Conservation (phyloP, 2,329 filamentous ascomycete species). For the Ophiostoma sp. region DNA sequence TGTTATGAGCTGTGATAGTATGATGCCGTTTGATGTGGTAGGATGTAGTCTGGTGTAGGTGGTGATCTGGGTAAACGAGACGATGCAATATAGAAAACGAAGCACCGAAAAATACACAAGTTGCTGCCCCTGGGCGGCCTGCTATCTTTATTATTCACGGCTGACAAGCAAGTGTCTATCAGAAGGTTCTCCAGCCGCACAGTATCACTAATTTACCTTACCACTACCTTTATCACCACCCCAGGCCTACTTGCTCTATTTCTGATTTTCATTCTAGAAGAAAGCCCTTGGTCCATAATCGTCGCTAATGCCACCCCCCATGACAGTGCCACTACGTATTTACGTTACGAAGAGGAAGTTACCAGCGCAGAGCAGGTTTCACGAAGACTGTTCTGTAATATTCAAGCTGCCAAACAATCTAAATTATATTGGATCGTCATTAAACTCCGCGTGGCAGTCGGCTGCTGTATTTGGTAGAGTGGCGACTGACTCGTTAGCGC, state of each 20-base stretch:
- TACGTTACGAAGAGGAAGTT: not conserved
- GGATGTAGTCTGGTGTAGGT: not conserved
- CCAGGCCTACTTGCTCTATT: not conserved
- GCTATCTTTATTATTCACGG: not conserved
- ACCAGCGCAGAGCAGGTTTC: not conserved
- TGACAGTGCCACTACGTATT: no score
- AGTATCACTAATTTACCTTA: not conserved
- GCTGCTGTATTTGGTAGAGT: not conserved
- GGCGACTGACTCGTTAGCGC: conserved; percentile 1
- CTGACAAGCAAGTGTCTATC: not conserved
- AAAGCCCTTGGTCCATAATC: not conserved
- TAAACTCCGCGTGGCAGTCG: conserved; percentile 9
- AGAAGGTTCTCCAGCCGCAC: not conserved
- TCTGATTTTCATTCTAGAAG: not conserved
- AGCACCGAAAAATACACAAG: not conserved
- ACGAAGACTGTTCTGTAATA: not conserved
- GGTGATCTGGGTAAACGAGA: not conserved
- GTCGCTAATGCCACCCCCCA: not conserved
- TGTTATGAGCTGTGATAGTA: not conserved
- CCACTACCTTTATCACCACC: not conserved
- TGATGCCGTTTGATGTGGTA: not conserved
- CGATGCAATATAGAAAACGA: not conserved
- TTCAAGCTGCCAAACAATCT: not conserved
- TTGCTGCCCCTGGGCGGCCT: not conserved
- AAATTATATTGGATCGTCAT: not conserved